Evolutionary conservation across 2,329 filamentous ascomycete genomes (phyloP), one percentile per base, ranked within the genome.

Genomic region (Botryotinia globosa): DNA sequence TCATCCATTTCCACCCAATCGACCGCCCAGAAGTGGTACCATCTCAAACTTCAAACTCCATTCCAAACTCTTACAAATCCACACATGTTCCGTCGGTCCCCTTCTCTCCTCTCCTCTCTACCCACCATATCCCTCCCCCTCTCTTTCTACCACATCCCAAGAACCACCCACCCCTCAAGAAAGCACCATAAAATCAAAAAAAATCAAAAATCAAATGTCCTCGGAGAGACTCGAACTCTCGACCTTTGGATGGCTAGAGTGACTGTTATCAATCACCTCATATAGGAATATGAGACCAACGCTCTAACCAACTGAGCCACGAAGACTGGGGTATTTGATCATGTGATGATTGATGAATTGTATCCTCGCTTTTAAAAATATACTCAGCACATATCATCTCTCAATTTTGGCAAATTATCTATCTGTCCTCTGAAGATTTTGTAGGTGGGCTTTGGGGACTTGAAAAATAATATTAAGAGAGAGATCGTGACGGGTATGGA

Each of bases 141-240:
- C 56, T 25, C 42, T 10, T 25, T 12, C 37, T n/a, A n/a, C 39
- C 14, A 9, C 34, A 42, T 29, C 22, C 22, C 37, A n/a, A 61
- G 18, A 61, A 61, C 4, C 32, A 32, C 32, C 25, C 1, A 18
- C 59, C 37, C 61, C 37, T 25, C 37, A n/a, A 18, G 25, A 64
- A 44, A 20, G 32, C 8, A 48, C 45, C 44, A 44, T 20, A 44
- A 44, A 34, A 34, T 3, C 4, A 34, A 34, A 34, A 37, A 39
- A 39, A 39, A 39, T 9, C 22, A 4, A 63, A 45, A 29, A 22
- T 37, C 20, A 61, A 16, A 25, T 61, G 82, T 83, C 82, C 82
- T 83, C 80, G 80, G 82, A 81, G 82, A 85, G 83, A 78, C 79
- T 84, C 81, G 86, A 87, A 82, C 85, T 86, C 83, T 81, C 82